Base-by-base conservation (phyloP, 139 green algal species). In the Chlamydomonas sp. region DNA sequence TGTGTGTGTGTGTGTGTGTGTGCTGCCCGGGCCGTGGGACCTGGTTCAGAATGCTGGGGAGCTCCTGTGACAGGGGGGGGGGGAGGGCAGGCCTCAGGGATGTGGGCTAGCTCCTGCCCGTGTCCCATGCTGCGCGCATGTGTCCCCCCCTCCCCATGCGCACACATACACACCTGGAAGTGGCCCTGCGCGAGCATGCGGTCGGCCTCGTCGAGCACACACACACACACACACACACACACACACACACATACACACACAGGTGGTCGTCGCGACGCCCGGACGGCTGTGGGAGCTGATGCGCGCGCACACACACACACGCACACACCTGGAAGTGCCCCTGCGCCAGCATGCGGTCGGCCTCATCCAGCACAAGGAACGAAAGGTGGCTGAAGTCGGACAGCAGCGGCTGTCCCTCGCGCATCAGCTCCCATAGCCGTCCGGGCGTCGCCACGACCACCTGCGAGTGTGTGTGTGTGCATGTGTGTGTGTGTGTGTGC, bases 271-370 rank as follows among this genome's bases (percentile, higher is more conserved):
- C 35, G 94, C 88, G 26, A 98, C 94, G 0, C 94, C 94, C 0
- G 94, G 94, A 2, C 87, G 94, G 33, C 82, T 98, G 75, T 98
- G 93, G 94, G 94, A 97, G 70, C 81, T 96, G 34, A 96, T 98
- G 82, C 66, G 81, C 3, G n/a, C n/a, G n/a, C n/a, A n/a, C n/a
- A n/a, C n/a, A n/a, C n/a, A n/a, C 31, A 2, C 20, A 29, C 39
- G 29, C 34, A 66, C 75, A n/a, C 67, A 78, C 76, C 76, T 79
- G 68, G 37, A 80, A 83, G 58, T 80, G 75, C 28, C 78, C 81
- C 49, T 87, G 75, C 73, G 89, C 76, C 58, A 96, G 86, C 94
- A 99, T 98, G 22, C 93, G 81, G 77, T 99, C 94, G 3, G 92
- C 92, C 73, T 98, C 93, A 74, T 98, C 93, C 33, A 97, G 75